Evolutionary conservation across 805 yeast species (phyloP).

Genomic region (Candida pseudoglaebosa): DNA sequence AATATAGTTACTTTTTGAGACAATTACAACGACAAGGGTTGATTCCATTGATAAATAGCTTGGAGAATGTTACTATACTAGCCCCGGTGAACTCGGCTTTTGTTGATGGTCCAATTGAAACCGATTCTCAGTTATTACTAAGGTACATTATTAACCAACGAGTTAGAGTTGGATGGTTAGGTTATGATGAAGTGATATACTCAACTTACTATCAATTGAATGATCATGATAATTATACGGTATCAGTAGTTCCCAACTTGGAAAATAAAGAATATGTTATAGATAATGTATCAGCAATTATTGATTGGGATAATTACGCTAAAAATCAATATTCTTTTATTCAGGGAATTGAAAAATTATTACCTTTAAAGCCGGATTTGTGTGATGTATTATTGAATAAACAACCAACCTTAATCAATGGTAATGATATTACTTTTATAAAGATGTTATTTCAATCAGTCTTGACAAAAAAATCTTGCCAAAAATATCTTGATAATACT

Average conservation of each 20-base stretch:
- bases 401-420: slow-evolving; percentile 11
- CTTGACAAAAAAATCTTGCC: slow-evolving; percentile 10
- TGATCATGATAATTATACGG: slow-evolving; percentile 16
- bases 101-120: slow-evolving; percentile 16
- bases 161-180: slow-evolving; percentile 29
- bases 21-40: slow-evolving; percentile 59
- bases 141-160: slow-evolving; percentile 32
- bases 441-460: slow-evolving; percentile 26
- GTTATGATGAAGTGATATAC: slow-evolving; percentile 20
- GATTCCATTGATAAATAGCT: slow-evolving; percentile 55
- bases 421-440: slow-evolving; percentile 22
- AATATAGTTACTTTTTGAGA: slow-evolving; percentile 61
- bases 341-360: slow-evolving; percentile 53
- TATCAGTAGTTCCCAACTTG: slow-evolving; percentile 22
- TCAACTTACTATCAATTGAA: slow-evolving; percentile 24
- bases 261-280: slow-evolving; percentile 28
- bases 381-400: slow-evolving; percentile 40
- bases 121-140: slow-evolving; percentile 12
- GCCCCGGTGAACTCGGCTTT: slow-evolving; percentile 85
- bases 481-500: not conserved
- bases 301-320: slow-evolving; percentile 57
- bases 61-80: slow-evolving; percentile 63
- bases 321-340: slow-evolving; percentile 61
- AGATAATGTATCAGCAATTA: slow-evolving; percentile 45
- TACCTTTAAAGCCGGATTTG: slow-evolving; percentile 32